Conservation (phyloP, 2,329 filamentous ascomycete genomes). For the Mariannaea elegans region DNA sequence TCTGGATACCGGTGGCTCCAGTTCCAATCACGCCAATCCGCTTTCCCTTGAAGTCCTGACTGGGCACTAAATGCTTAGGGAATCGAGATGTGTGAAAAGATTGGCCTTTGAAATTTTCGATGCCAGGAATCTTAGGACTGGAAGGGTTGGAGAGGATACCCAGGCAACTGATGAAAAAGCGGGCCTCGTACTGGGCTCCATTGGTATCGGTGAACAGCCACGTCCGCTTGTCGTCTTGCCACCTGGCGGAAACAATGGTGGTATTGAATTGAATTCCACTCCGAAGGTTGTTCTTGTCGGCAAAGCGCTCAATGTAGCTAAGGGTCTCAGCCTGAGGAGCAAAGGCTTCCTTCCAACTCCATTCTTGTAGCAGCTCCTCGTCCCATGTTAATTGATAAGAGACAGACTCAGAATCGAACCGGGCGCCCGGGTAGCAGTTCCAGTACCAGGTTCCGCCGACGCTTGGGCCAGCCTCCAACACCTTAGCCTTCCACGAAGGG, state of each 20-base stretch:
- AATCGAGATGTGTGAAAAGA: slow-evolving; percentile 28
- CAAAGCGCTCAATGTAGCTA: slow-evolving; percentile 1
- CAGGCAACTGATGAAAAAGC: slow-evolving; percentile 27
- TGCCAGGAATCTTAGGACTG: slow-evolving; percentile 14
- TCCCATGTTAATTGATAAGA: slow-evolving; percentile 44
- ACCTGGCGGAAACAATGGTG: neutral
- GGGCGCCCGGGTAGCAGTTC: slow-evolving; percentile 41
- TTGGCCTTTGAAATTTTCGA: slow-evolving; percentile 21
- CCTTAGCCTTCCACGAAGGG: slow-evolving; percentile 30
- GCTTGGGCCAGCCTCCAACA: slow-evolving; percentile 29
- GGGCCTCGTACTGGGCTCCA: neutral
- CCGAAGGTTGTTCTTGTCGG: neutral
- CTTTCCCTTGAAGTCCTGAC: slow-evolving; percentile 21
- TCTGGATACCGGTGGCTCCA: slow-evolving; percentile 31
- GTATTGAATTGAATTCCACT: slow-evolving; percentile 1
- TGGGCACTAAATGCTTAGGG: slow-evolving; percentile 11
- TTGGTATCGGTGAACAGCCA: neutral
- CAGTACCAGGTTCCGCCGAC: slow-evolving; percentile 40
- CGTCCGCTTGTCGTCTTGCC: neutral
- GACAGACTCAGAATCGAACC: slow-evolving; percentile 49
- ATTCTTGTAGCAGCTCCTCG: neutral
- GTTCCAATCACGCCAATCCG: slow-evolving; percentile 27
- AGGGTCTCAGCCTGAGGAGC: slow-evolving; percentile 1
- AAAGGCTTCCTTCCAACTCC: slow-evolving; percentile 8
- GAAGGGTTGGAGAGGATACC: slow-evolving; percentile 27